Base-by-base conservation (phyloP, 2,329 filamentous ascomycete species). In the Arthrobotrys sphaeroides region DNA sequence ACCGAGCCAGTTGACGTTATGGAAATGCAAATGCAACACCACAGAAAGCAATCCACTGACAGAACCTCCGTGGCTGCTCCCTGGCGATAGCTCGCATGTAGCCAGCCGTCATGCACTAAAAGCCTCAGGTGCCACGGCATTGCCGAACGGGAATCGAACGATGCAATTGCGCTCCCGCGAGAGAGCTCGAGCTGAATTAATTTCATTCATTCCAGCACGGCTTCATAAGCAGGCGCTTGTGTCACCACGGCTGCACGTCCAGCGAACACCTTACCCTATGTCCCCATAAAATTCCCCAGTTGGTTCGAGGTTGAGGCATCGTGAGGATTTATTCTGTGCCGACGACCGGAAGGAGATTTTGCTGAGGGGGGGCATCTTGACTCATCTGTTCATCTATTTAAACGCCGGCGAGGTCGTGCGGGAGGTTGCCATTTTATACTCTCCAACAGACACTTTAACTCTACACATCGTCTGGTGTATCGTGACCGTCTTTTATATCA, bases 301-400 rank as follows among this genome's bases (percentile, higher is more conserved):
- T n/a, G n/a, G n/a, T n/a, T n/a, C n/a, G n/a, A n/a, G n/a, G n/a
- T 43, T 43, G 40, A 7, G 12, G 5, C 45, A 31, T 45, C 36
- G 18, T 33, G 16, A 38, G 57, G 22, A 26, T 13, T 36, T 5
- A 26, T 13, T 36, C 5, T 36, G 10, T 18, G 26, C 47, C 36
- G 24, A 31, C 38, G 13, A 42, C 57, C 57, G 33, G 57, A 31
- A 31, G 18, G 7, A 16, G 12, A 26, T 28, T 49, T n/a, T n/a
- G n/a, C n/a, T n/a, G n/a, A 5, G 28, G 28, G 10, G 28, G 28
- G 20, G 12, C 26, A 38, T 5, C 10, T 36, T 69, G 53, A 61
- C 42, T 69, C 65, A 69, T 69, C n/a, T 40, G 38, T 20, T n/a
- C 22, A 31, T 53, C 47, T 42, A 61, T 61, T 61, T 61, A 61